phyloP scores from a whole-genome alignment of 306 rosid genomes.

The Begonia peltatifolia region DNA sequence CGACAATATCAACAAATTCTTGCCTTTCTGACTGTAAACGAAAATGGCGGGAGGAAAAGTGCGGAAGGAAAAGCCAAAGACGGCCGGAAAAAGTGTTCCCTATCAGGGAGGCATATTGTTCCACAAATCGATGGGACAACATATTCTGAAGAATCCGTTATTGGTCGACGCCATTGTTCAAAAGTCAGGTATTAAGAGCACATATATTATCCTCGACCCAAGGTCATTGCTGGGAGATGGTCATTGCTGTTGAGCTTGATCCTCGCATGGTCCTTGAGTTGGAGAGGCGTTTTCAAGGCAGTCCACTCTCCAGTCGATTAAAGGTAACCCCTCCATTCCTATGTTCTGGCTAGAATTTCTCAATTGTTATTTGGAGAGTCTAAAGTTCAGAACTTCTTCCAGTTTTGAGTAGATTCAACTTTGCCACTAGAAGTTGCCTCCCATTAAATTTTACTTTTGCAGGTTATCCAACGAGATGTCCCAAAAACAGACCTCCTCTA shows the following conservation, averaged over 20 bases:
- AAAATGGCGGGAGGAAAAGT: constrained; percentile 45
- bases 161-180: constrained; percentile 39
- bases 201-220: constrained; percentile 38
- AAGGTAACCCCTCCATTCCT: constrained; percentile 20
- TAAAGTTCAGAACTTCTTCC: too few species aligned
- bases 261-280: constrained; percentile 91
- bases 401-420: too few species aligned
- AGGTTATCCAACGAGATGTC: constrained; percentile 85
- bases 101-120: constrained; percentile 46
- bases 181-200: constrained; percentile 40
- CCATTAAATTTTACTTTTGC: constrained; percentile 4
- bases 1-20: too few species aligned
- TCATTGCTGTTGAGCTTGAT: constrained; percentile 71
- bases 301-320: constrained; percentile 51
- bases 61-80: constrained; percentile 28
- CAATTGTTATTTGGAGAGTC: too few species aligned
- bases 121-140: constrained; percentile 51
- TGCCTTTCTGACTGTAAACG: too few species aligned
- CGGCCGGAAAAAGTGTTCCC: constrained; percentile 15
- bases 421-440: background rate
- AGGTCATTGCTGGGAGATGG: constrained; percentile 47
- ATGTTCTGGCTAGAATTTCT: too few species aligned
- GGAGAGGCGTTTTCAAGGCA: constrained; percentile 61
- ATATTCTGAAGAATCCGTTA: constrained; percentile 37
- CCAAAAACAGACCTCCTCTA: constrained; percentile 76